Percentiles rank a stretch among this genome's conserved stretches.
These are phyloP conservation scores for Nannizziopsis arthrosporioides DNA, from an alignment of 2,329 filamentous ascomycete genomes.

Conservation along the genomic window DNA sequence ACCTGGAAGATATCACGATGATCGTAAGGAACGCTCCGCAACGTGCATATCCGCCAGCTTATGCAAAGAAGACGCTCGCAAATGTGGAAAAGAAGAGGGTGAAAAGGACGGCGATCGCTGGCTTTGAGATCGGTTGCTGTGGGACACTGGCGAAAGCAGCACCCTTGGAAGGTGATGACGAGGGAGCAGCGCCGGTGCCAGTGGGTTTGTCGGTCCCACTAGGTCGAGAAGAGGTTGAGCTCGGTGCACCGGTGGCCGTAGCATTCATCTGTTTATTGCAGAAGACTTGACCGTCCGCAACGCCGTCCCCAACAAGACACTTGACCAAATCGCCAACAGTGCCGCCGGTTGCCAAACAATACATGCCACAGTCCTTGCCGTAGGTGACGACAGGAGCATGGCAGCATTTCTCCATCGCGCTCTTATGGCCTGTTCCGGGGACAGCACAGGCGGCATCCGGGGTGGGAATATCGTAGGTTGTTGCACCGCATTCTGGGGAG, in stretches of 20 bases:
- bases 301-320: conserved; percentile 35
- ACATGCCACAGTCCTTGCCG: conserved; percentile 40
- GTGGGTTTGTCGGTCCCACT: conserved; percentile 5
- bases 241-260: conserved; percentile 28
- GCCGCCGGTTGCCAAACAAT: conserved; percentile 39
- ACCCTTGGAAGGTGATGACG: background rate
- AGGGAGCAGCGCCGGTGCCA: background rate
- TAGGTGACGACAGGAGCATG: conserved; percentile 36
- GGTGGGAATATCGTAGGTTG: conserved; percentile 9
- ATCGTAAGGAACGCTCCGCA: no score
- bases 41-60: background rate
- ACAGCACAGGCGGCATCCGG: conserved; percentile 9
- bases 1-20: no score
- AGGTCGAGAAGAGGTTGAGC: background rate
- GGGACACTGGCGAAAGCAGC: conserved; percentile 3
- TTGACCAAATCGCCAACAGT: conserved; percentile 25
- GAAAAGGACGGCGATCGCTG: conserved; percentile 8
- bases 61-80: conserved; percentile 2
- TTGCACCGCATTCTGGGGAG: conserved; percentile 6
- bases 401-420: conserved; percentile 39
- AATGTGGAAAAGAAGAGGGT: conserved; percentile 10
- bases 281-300: conserved; percentile 32
- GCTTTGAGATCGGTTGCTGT: conserved; percentile 3
- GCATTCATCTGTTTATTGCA: conserved; percentile 32
- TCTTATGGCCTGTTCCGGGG: conserved; percentile 10